Evolutionary conservation across 331 rosid genomes (phyloP).

Genomic region (Pyracantha coccinea): DNA sequence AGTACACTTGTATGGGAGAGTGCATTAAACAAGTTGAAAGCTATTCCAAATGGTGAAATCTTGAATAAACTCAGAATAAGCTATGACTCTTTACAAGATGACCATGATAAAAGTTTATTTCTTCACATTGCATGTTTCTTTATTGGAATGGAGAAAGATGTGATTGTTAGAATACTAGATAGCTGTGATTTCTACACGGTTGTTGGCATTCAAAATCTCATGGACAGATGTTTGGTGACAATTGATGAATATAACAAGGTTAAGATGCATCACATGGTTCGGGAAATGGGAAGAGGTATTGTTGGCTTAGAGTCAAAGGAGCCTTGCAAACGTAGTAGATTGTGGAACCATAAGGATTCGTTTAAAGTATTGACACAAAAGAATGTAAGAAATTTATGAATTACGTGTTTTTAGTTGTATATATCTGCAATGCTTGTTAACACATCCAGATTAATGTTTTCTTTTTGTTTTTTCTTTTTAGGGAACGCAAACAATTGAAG

Average conservation of each 20-base stretch:
- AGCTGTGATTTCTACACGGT: background rate
- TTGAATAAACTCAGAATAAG: background rate
- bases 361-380: background rate
- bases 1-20: background rate
- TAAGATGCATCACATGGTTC: conserved; percentile 5
- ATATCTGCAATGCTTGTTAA: too few species aligned
- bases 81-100: background rate
- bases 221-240: background rate
- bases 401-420: background rate
- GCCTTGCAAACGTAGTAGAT: background rate
- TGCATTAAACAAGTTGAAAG: background rate
- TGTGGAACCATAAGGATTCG: background rate
- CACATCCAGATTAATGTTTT: background rate
- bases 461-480: background rate
- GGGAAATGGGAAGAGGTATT: conserved; percentile 1
- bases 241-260: background rate
- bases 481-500: background rate
- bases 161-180: background rate
- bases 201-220: background rate
- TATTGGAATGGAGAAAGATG: background rate
- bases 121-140: conserved; percentile 8
- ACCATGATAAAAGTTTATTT: background rate
- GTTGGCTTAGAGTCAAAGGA: background rate
- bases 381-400: background rate
- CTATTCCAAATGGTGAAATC: background rate